Evolutionary conservation across 257 asterid genomes (phyloP).

Genomic region (Thymus quinquecostatus): DNA sequence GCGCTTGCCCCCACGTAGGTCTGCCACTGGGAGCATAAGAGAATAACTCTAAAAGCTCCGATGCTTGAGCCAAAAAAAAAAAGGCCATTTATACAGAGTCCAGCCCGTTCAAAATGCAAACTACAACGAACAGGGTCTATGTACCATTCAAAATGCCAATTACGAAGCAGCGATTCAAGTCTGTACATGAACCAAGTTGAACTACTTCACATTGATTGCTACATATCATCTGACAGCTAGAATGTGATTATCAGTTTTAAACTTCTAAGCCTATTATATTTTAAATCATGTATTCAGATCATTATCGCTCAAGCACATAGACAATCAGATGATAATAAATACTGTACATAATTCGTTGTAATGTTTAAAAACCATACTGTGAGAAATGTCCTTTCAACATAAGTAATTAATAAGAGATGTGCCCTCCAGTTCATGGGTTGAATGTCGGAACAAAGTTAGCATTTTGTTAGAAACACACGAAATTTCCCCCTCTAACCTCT

Average conservation of each 20-base stretch:
- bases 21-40: not conserved
- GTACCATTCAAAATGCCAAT: not conserved
- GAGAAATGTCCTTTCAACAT: not conserved
- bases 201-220: not conserved
- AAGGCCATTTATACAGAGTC: not conserved
- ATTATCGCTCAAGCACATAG: not conserved
- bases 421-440: not conserved
- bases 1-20: no score
- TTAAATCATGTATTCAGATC: not conserved
- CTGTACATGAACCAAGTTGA: not conserved
- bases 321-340: not conserved
- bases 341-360: not conserved
- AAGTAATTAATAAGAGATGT: not conserved
- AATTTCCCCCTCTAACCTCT: slow-evolving; percentile 5
- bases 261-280: not conserved
- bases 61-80: not conserved
- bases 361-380: not conserved
- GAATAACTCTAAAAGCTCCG: not conserved
- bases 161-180: not conserved
- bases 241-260: not conserved
- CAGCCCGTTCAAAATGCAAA: not conserved
- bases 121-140: slow-evolving; percentile 10
- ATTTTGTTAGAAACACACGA: not conserved
- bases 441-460: not conserved
- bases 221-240: not conserved